phyloP scores from a whole-genome alignment of 495 filamentous ascomycete species.

The Venustampulla echinocandica region DNA sequence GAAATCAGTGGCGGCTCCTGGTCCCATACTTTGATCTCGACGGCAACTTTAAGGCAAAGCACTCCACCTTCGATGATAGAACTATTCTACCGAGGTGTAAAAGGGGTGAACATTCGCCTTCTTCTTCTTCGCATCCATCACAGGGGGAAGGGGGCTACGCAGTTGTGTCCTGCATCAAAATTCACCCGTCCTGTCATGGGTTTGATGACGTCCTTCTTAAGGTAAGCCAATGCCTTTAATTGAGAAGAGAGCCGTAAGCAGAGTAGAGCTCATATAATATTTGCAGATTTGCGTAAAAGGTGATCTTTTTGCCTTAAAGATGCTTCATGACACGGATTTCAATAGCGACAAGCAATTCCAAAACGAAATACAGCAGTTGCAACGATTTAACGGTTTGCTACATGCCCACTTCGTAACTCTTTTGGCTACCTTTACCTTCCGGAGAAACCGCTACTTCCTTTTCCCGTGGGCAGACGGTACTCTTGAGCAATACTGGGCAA shows the following conservation, averaged over 20 bases:
- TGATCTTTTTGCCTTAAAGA: constrained; percentile 3
- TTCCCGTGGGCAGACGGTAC: constrained; percentile 1
- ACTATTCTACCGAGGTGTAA: background rate
- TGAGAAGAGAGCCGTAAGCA: background rate
- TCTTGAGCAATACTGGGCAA: constrained; percentile 14
- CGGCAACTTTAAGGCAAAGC: background rate
- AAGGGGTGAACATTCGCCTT: background rate
- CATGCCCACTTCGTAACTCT: constrained; percentile 1
- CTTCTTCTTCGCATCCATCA: background rate
- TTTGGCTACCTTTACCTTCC: background rate
- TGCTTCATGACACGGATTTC: constrained; percentile 1
- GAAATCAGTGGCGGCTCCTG: background rate
- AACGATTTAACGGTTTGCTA: background rate
- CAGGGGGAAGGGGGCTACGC: background rate
- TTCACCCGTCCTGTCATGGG: background rate
- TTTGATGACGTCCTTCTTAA: background rate
- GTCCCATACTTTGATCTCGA: constrained; percentile 2
- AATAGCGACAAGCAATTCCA: background rate
- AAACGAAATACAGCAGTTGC: constrained; percentile 1
- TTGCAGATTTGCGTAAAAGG: background rate
- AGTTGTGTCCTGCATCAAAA: background rate
- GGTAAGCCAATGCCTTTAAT: background rate
- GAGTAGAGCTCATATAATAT: background rate
- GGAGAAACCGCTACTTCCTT: background rate
- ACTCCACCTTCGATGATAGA: background rate